Conservation (phyloP, 2,329 filamentous ascomycete species). For the Fusarium sp. region DNA sequence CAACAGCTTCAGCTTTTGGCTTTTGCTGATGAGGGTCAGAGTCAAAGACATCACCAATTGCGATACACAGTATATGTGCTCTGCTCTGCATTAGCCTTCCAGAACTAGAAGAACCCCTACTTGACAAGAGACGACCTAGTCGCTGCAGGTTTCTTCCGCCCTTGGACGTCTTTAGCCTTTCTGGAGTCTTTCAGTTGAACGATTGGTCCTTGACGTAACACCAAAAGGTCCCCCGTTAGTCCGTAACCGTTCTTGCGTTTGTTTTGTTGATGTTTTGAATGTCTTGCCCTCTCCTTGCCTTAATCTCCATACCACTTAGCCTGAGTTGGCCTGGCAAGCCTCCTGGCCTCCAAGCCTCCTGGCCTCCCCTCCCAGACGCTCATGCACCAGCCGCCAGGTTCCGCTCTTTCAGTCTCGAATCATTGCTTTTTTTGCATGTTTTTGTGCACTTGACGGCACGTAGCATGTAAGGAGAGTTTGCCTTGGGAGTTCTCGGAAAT, state of each 20-base stretch:
- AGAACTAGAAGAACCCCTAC: constrained; percentile 28
- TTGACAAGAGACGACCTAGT: constrained; percentile 19
- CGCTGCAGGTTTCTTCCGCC: constrained; percentile 45
- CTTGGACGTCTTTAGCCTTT: constrained; percentile 36
- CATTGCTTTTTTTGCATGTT: constrained; percentile 37
- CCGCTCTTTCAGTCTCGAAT: constrained; percentile 28
- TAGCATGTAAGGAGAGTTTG: constrained; percentile 37
- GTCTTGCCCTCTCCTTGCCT: constrained; percentile 48
- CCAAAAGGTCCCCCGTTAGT: constrained; percentile 2
- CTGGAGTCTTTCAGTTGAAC: constrained; percentile 7
- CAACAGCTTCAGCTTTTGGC: not conserved
- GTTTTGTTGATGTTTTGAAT: constrained; percentile 39
- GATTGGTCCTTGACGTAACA: constrained; percentile 31
- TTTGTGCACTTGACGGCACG: constrained; percentile 31
- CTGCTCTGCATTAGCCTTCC: constrained; percentile 25
- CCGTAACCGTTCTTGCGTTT: constrained; percentile 18
- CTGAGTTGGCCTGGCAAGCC: constrained; percentile 42
- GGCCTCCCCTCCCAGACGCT: constrained; percentile 3
- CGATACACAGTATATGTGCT: constrained; percentile 14
- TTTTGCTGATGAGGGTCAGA: constrained; percentile 13
- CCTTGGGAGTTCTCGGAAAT: constrained; percentile 24
- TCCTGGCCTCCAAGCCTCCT: constrained; percentile 8
- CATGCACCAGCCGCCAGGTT: constrained; percentile 34
- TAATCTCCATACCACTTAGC: constrained; percentile 43
- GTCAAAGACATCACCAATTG: constrained; percentile 16